These are phyloP conservation scores for Lablab purpureus DNA, from an alignment of 306 rosid species.

Conservation along the genomic window DNA sequence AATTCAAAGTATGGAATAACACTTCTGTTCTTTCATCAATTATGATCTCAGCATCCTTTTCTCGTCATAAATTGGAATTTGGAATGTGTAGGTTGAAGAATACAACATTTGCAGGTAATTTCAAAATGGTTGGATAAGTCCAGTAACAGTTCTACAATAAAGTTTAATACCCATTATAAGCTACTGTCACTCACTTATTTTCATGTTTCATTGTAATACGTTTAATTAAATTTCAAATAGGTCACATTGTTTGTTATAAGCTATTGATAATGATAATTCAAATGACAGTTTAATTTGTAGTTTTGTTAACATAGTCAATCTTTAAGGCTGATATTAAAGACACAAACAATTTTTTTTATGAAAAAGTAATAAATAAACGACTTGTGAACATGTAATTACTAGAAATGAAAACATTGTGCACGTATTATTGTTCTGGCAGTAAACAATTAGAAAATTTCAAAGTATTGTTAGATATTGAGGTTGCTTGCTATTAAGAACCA, in stretches of 20 bases:
- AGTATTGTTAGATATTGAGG: neutral
- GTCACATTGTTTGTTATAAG: neutral
- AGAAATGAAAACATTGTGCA: neutral
- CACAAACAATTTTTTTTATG: neutral
- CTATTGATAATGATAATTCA: neutral
- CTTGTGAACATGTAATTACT: neutral
- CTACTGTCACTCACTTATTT: too few species aligned
- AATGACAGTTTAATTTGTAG: neutral
- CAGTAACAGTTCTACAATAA: too few species aligned
- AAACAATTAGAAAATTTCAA: neutral
- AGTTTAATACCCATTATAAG: too few species aligned
- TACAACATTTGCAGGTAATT: too few species aligned
- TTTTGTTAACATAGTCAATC: neutral
- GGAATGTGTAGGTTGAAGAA: too few species aligned
- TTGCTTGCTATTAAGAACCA: neutral
- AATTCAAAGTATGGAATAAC: too few species aligned
- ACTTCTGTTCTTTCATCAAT: too few species aligned
- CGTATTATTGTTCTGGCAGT: neutral
- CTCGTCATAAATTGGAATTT: too few species aligned
- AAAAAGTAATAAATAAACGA: neutral
- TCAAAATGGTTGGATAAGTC: too few species aligned
- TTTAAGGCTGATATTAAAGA: neutral
- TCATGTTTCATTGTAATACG: neutral
- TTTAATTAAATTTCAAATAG: neutral
- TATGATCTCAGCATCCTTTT: too few species aligned